A percentile compares a stretch with the other conserved stretches of the same genome.
Evolutionary conservation across 805 yeast genomes (phyloP).

Genomic region (Blastobotrys attinorum): DNA sequence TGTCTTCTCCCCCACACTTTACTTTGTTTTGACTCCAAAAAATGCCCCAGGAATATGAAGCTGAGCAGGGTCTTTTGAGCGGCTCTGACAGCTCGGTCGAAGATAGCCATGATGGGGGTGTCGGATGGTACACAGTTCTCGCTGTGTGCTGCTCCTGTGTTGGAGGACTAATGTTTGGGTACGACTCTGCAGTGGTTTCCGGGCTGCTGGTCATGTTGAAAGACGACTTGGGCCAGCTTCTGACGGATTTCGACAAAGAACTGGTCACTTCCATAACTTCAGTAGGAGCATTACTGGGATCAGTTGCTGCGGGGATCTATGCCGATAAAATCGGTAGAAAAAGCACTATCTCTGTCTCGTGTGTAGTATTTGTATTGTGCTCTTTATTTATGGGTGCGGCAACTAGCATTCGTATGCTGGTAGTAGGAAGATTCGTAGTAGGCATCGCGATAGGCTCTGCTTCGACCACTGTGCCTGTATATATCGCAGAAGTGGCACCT

Average conservation of each 20-base stretch:
- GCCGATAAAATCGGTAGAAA: constrained; percentile 85
- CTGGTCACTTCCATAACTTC: constrained; percentile 91
- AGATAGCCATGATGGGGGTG: neutral
- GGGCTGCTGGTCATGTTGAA: constrained; percentile 83
- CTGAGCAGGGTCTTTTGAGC: too few species aligned
- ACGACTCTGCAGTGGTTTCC: constrained; percentile 94
- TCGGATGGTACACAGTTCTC: constrained; percentile 3
- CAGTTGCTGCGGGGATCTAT: constrained; percentile 66
- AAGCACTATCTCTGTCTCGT: constrained; percentile 72
- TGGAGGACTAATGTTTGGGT: constrained; percentile 77
- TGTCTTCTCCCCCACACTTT: too few species aligned
- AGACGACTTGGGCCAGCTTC: constrained; percentile 49
- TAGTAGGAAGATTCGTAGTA: constrained; percentile 59
- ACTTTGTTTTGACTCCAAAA: too few species aligned
- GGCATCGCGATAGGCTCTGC: constrained; percentile 73
- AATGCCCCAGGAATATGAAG: too few species aligned
- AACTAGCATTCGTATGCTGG: constrained; percentile 78
- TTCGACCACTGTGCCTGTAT: constrained; percentile 57
- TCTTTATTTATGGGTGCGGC: constrained; percentile 79
- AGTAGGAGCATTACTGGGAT: constrained; percentile 80
- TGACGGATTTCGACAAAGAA: constrained; percentile 76
- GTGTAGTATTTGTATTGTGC: constrained; percentile 72
- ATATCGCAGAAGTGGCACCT: constrained; percentile 43
- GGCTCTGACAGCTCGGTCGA: too few species aligned
- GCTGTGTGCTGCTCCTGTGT: constrained; percentile 45